Evolutionary conservation across 2,329 filamentous ascomycete genomes (phyloP).

Genomic region (Blumeriella jaapii): DNA sequence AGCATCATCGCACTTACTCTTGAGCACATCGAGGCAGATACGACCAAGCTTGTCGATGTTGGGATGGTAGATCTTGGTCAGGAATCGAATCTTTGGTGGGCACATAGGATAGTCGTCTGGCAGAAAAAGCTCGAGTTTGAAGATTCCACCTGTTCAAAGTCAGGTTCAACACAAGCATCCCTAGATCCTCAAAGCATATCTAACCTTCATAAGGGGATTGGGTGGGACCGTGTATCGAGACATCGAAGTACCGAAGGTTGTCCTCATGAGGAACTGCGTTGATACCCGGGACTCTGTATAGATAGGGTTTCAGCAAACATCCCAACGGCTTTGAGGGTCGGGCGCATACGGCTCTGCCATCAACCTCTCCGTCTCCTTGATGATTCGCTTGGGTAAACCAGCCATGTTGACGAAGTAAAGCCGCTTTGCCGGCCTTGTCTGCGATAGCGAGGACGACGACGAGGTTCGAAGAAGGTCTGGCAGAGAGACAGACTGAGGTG

Average conservation of each 20-base stretch:
- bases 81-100: slow-evolving; percentile 92
- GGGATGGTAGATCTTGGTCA: slow-evolving; percentile 98
- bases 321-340: not conserved
- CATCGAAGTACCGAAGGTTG: slow-evolving; percentile 96
- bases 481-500: too few species aligned
- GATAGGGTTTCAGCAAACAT: slow-evolving; percentile 7
- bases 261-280: slow-evolving; percentile 93
- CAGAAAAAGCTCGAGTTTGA: slow-evolving; percentile 94
- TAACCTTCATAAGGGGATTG: slow-evolving; percentile 91
- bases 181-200: slow-evolving; percentile 15
- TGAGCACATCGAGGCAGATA: slow-evolving; percentile 93
- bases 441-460: not conserved
- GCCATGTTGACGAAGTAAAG: slow-evolving; percentile 37
- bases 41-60: slow-evolving; percentile 97
- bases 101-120: slow-evolving; percentile 99
- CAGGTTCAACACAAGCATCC: slow-evolving; percentile 2
- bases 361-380: slow-evolving; percentile 96
- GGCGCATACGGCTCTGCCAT: slow-evolving; percentile 82
- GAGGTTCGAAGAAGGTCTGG: not conserved
- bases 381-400: slow-evolving; percentile 81
- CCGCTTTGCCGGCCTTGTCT: not conserved
- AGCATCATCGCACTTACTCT: too few species aligned
- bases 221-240: slow-evolving; percentile 84
- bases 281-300: slow-evolving; percentile 77
- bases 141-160: slow-evolving; percentile 49